These are phyloP conservation scores for Schwanniomyces sp. DNA, from an alignment of 805 yeast species.

Conservation along the genomic window DNA sequence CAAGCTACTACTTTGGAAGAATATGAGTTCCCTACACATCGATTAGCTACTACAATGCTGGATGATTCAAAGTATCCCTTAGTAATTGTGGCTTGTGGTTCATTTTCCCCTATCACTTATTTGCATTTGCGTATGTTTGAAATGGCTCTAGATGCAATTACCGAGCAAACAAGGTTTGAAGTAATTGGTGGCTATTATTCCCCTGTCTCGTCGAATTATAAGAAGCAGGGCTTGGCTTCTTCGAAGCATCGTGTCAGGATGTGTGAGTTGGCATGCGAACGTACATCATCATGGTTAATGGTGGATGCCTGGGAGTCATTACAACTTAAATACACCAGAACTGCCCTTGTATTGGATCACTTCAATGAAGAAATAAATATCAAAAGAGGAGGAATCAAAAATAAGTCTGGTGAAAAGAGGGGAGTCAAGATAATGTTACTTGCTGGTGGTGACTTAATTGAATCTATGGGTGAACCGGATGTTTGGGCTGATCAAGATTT, in stretches of 20 bases:
- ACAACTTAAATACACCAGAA: slow-evolving; percentile 87
- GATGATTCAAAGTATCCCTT: slow-evolving; percentile 83
- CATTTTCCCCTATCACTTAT: slow-evolving; percentile 94
- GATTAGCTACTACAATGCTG: slow-evolving; percentile 66
- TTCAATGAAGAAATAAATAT: slow-evolving; percentile 93
- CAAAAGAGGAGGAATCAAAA: slow-evolving; percentile 79
- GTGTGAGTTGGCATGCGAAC: slow-evolving; percentile 97
- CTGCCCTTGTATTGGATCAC: slow-evolving; percentile 94
- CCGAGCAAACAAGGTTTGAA: slow-evolving; percentile 91
- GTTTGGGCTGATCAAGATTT: slow-evolving; percentile 98
- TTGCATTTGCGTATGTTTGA: slow-evolving; percentile 96
- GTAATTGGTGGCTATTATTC: slow-evolving; percentile 96
- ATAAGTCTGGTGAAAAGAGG: slow-evolving; percentile 56
- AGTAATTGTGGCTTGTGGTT: slow-evolving; percentile 96
- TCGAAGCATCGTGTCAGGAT: slow-evolving; percentile 89
- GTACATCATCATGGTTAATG: slow-evolving; percentile 97
- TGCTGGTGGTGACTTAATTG: slow-evolving; percentile 97
- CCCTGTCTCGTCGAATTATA: slow-evolving; percentile 91
- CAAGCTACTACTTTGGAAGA: slow-evolving; percentile 72
- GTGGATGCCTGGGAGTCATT: slow-evolving; percentile 99
- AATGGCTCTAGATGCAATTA: slow-evolving; percentile 93
- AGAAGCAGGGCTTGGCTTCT: slow-evolving; percentile 89
- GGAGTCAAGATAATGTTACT: slow-evolving; percentile 94
- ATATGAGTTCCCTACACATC: slow-evolving; percentile 84
- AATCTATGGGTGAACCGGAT: slow-evolving; percentile 99